These are phyloP conservation scores for Fusarium temperatum DNA, from an alignment of 2,329 filamentous ascomycete genomes.

Conservation along the genomic window DNA sequence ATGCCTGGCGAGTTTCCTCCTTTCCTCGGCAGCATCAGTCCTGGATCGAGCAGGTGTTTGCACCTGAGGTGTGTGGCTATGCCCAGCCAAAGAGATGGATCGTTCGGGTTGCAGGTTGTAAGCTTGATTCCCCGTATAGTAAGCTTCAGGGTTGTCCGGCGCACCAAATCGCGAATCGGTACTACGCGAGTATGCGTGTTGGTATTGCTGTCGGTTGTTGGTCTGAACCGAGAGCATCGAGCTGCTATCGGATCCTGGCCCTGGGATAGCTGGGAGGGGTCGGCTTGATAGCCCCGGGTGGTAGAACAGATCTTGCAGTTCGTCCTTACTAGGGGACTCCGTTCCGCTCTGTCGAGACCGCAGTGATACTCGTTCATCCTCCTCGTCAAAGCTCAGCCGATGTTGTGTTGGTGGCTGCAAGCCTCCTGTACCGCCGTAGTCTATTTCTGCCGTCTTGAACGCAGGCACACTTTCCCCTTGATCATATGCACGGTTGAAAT, in stretches of 20 bases:
- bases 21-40: constrained; percentile 86
- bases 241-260: constrained; percentile 69
- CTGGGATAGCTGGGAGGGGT: constrained; percentile 71
- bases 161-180: constrained; percentile 54
- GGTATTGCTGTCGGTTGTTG: constrained; percentile 53
- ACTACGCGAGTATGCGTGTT: constrained; percentile 60
- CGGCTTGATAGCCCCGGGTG: constrained; percentile 79
- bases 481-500: constrained; percentile 41
- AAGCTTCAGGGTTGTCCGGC: constrained; percentile 59
- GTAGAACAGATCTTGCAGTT: constrained; percentile 92
- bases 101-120: constrained; percentile 65
- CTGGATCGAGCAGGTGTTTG: constrained; percentile 89
- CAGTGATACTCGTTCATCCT: constrained; percentile 77
- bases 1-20: constrained; percentile 63
- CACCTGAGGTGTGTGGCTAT: constrained; percentile 81
- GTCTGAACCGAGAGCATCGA: constrained; percentile 59
- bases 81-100: constrained; percentile 84
- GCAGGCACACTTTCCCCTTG: constrained; percentile 49
- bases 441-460: constrained; percentile 74
- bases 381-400: constrained; percentile 90
- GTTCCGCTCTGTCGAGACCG: constrained; percentile 66
- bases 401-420: constrained; percentile 78
- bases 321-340: constrained; percentile 74
- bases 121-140: constrained; percentile 51
- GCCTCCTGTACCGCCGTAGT: constrained; percentile 91